These are phyloP conservation scores for Coniochaeta ligniaria DNA, from an alignment of 2,329 filamentous ascomycete species.

Conservation along the genomic window DNA sequence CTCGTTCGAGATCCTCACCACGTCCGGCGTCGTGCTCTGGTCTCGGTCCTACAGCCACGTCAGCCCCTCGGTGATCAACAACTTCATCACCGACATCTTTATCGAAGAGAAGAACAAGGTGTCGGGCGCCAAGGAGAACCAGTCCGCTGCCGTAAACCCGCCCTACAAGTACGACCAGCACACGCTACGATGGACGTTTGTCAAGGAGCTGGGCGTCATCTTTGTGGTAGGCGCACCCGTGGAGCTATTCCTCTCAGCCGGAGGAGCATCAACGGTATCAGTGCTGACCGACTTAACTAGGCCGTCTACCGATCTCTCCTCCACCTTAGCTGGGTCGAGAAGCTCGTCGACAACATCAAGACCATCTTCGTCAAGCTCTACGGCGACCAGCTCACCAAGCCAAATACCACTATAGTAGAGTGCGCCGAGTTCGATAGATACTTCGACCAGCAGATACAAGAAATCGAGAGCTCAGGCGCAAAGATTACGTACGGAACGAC, in stretches of 20 bases:
- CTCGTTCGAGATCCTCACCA: slow-evolving; percentile 92
- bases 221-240: slow-evolving; percentile 66
- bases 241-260: slow-evolving; percentile 5
- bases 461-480: slow-evolving; percentile 58
- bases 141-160: slow-evolving; percentile 56
- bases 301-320: slow-evolving; percentile 95
- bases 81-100: slow-evolving; percentile 92
- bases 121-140: slow-evolving; percentile 50
- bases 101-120: slow-evolving; percentile 82
- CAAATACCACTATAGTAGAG: slow-evolving; percentile 69
- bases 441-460: slow-evolving; percentile 85
- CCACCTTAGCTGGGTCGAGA: slow-evolving; percentile 94
- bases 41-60: slow-evolving; percentile 78
- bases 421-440: slow-evolving; percentile 82
- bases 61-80: slow-evolving; percentile 80
- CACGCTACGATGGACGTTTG: slow-evolving; percentile 86
- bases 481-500: slow-evolving; percentile 14
- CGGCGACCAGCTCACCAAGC: slow-evolving; percentile 75
- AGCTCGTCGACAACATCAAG: slow-evolving; percentile 89
- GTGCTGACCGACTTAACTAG: slow-evolving; percentile 34
- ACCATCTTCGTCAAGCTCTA: slow-evolving; percentile 89
- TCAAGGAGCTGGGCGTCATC: slow-evolving; percentile 88
- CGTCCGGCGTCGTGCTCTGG: slow-evolving; percentile 95
- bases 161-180: slow-evolving; percentile 88
- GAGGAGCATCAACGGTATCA: neutral